Evolutionary conservation across 352 stramenopile genomes (phyloP), one percentile per base, ranked within the genome.

Genomic region (Blastocystis sp.): DNA sequence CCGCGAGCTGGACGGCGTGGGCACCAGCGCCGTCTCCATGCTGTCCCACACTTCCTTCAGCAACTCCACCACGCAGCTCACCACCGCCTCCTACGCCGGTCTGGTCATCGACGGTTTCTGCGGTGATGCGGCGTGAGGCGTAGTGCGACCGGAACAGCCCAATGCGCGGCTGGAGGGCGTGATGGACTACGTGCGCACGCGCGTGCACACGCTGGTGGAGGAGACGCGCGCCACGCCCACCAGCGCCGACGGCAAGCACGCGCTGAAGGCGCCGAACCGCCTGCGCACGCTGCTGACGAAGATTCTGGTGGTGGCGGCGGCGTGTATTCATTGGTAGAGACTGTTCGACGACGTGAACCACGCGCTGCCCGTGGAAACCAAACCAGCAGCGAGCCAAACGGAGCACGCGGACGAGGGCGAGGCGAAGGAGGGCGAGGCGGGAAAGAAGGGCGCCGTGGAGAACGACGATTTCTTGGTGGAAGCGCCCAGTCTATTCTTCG

Each of bases 291-390:
- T 84, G 19, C 45, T 84, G 38, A 42, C 17, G 59, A 24, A 43
- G 10, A 84, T 84, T 38, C 11, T 48, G 6, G 74, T 84, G 6
- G 1, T 7, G 9, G 17, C 52, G 0, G 6, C 7, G 21, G 4
- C 2, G 3, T n/a, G 48, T 11, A 2, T 0, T 84, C 19, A 84
- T 21, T 19, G 54, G 40, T 84, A 84, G 74, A 42, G 21, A 28
- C 28, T 84, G 4, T 66, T 84, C 24, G 74, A 84, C 19, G 74
- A 84, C 11, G 48, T 84, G 7, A 62, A 64, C 21, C 24, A 54
- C 45, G 74, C 45, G 6, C 10, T 84, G n/a, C 74, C 74, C 24
- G 54, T 43, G 48, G 71, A 81, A 34, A 63, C n/a, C 4, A 57
- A 81, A 38, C 17, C 40, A 14, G 19, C 43, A 6, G 66, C 48